These are phyloP conservation scores for Paracamarosporium sp. DNA, from an alignment of 2,329 filamentous ascomycete species.

Conservation along the genomic window DNA sequence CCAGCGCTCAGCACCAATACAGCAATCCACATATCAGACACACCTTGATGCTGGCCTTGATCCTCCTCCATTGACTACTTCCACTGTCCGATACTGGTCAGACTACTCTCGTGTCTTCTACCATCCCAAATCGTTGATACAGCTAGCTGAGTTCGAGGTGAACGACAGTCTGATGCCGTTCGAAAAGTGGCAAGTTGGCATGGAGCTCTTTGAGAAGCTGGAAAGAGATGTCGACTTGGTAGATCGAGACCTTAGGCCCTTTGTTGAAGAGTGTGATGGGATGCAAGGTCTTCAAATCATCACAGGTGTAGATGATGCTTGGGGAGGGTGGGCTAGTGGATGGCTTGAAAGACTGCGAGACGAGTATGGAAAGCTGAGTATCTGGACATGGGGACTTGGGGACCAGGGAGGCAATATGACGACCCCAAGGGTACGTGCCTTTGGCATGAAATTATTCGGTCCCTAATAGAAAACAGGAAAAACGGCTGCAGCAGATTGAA, in stretches of 20 bases:
- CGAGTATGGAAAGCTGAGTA: constrained; percentile 85
- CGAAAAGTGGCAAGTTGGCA: constrained; percentile 65
- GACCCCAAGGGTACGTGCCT: constrained; percentile 50
- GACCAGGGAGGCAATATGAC: constrained; percentile 52
- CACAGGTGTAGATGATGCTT: constrained; percentile 60
- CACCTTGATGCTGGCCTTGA: constrained; percentile 75
- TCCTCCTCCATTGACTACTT: constrained; percentile 69
- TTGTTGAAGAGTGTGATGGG: constrained; percentile 91
- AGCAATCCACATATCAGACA: constrained; percentile 76
- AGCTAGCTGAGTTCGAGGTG: constrained; percentile 81
- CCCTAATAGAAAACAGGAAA: constrained; percentile 55
- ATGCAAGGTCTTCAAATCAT: constrained; percentile 82
- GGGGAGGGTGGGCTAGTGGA: constrained; percentile 54
- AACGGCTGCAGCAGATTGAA: constrained; percentile 68
- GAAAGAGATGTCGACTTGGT: constrained; percentile 74
- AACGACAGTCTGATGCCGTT: constrained; percentile 83
- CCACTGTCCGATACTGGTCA: constrained; percentile 91
- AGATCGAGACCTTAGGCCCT: constrained; percentile 85
- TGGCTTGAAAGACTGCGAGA: constrained; percentile 74
- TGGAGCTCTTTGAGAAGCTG: constrained; percentile 50
- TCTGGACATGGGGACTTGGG: constrained; percentile 88
- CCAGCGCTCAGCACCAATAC: constrained; percentile 72
- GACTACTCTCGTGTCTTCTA: constrained; percentile 94
- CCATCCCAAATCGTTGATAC: constrained; percentile 85
- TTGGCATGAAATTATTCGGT: neutral